phyloP scores from a whole-genome alignment of 208 protist genomes.

The Novymonas esmeraldas region DNA sequence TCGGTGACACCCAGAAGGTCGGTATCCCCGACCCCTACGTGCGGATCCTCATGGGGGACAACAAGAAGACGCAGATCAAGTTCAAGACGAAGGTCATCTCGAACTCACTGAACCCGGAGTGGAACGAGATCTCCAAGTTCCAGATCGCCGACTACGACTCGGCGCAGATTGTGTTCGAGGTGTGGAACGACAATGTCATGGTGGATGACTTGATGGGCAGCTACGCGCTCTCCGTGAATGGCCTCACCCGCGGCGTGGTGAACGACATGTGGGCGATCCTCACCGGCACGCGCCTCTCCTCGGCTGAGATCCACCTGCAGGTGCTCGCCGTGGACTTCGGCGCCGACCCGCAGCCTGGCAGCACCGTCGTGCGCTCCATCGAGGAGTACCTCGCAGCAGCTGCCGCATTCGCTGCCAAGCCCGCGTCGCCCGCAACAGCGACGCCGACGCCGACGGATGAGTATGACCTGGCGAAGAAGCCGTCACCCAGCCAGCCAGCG shows the following conservation, averaged over 20 bases:
- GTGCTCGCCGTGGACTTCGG: conserved; percentile 83
- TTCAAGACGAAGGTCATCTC: conserved; percentile 44
- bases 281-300: conserved; percentile 39
- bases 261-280: conserved; percentile 66
- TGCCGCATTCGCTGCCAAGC: background rate
- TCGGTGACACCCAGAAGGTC: conserved; percentile 50
- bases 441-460: background rate
- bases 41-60: conserved; percentile 45
- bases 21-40: conserved; percentile 70
- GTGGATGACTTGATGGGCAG: conserved; percentile 61
- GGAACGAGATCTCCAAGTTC: conserved; percentile 81
- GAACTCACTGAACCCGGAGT: conserved; percentile 60
- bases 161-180: conserved; percentile 54
- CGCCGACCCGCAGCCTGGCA: conserved; percentile 17
- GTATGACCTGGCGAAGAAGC: conserved; percentile 6
- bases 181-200: conserved; percentile 77
- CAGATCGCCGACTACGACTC: conserved; percentile 59
- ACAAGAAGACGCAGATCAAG: conserved; percentile 48
- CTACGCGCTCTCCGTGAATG: conserved; percentile 55
- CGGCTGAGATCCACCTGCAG: conserved; percentile 66
- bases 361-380: conserved; percentile 18
- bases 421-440: conserved; percentile 14
- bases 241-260: conserved; percentile 60
- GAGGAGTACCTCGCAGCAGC: conserved; percentile 19
- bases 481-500: conserved; percentile 6